Evolutionary conservation across 2,329 filamentous ascomycete species (phyloP).

Genomic region (Periconia macrospinosa): DNA sequence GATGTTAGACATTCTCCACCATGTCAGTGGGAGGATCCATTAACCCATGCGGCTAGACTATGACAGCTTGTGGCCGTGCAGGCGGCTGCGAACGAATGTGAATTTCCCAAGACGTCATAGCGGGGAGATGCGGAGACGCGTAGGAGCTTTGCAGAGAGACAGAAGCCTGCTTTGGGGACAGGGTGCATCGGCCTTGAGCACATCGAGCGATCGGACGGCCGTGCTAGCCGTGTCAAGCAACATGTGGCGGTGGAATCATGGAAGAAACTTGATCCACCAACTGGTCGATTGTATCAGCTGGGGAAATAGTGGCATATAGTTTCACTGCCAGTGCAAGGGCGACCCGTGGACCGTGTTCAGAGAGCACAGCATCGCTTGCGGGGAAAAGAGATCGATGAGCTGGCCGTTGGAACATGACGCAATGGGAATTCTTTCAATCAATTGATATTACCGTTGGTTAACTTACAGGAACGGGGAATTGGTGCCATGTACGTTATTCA

Average conservation of each 20-base stretch:
- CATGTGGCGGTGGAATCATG: conserved; percentile 16
- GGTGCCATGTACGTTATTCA: not conserved
- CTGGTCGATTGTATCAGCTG: not conserved
- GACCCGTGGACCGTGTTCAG: not conserved
- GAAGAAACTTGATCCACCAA: conserved; percentile 4
- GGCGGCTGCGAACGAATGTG: not conserved
- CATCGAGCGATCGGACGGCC: not conserved
- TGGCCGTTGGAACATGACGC: not conserved
- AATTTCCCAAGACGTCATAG: conserved; percentile 29
- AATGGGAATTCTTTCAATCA: not conserved
- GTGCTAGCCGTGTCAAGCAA: conserved; percentile 2
- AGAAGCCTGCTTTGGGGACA: conserved; percentile 8
- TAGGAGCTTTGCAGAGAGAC: conserved; percentile 26
- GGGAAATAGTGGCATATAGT: not conserved
- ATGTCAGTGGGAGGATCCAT: conserved; percentile 2
- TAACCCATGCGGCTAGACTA: conserved; percentile 12
- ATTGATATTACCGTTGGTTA: not conserved
- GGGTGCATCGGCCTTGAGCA: conserved; percentile 7
- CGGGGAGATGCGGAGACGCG: conserved; percentile 19
- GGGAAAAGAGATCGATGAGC: too few relatives aligned
- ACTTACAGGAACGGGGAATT: not conserved
- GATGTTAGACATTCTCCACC: conserved; percentile 4
- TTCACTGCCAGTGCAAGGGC: not conserved
- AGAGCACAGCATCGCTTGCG: too few relatives aligned
- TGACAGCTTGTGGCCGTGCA: conserved; percentile 10